Evolutionary conservation across 495 filamentous ascomycete genomes (phyloP).

Genomic region (Xylaria nigripes): DNA sequence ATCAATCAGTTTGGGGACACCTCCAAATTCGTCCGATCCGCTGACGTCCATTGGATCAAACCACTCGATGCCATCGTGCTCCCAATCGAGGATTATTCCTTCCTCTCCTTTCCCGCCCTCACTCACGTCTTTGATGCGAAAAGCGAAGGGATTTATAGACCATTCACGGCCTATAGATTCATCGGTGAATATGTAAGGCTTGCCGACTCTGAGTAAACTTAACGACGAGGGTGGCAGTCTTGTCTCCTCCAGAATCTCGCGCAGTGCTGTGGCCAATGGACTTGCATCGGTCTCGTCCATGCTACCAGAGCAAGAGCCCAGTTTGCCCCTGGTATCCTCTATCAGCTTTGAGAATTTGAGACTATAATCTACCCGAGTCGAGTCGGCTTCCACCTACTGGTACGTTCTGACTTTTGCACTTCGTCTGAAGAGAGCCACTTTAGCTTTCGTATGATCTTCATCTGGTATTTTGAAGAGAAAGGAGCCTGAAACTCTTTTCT

Average conservation of each 20-base stretch:
- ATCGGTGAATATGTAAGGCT: constrained; percentile 51
- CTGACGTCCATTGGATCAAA: constrained; percentile 40
- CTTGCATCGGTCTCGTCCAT: constrained; percentile 44
- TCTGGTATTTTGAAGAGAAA: constrained; percentile 45
- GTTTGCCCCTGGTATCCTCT: constrained; percentile 33
- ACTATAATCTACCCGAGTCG: neutral
- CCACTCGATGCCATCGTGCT: constrained; percentile 53
- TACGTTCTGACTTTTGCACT: constrained; percentile 52
- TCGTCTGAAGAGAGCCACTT: constrained; percentile 51
- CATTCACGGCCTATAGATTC: constrained; percentile 45
- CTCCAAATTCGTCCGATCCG: constrained; percentile 33
- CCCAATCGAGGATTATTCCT: constrained; percentile 52
- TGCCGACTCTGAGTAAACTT: constrained; percentile 47
- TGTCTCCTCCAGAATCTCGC: constrained; percentile 58
- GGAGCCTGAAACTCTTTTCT: constrained; percentile 45
- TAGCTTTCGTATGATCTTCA: constrained; percentile 21
- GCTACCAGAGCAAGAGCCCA: constrained; percentile 53
- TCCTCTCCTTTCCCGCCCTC: constrained; percentile 31
- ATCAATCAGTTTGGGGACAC: constrained; percentile 49
- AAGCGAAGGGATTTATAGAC: constrained; percentile 58
- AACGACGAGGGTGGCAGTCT: constrained; percentile 39
- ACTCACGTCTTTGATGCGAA: constrained; percentile 36
- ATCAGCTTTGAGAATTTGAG: neutral
- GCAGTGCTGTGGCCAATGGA: constrained; percentile 49
- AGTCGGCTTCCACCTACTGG: constrained; percentile 24